Evolutionary conservation across 228 moss, liverwort and hornwort genomes (phyloP), one percentile per base, ranked within the genome.

Genomic region (Sphagnum fallax): DNA sequence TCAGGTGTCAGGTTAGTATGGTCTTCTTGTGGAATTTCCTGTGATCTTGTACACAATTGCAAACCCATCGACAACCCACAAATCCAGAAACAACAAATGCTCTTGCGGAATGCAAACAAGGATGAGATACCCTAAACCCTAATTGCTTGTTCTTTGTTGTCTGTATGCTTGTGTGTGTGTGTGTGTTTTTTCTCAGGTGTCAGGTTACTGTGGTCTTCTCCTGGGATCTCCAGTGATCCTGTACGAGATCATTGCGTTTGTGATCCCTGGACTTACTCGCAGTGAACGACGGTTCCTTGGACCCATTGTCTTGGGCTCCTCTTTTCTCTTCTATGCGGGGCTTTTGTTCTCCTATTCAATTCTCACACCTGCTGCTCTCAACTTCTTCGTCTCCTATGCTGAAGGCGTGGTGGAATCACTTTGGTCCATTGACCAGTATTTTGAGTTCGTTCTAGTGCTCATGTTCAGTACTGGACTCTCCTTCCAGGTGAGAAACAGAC

Each of bases 401-500:
- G 93, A 98, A 76, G 98, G 98, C 52, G 98, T 88, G 14, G 98
- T 98, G 69, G 98, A 98, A 65, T 98, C 98, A 16, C 83, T 98
- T 47, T 98, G 98, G 98, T 98, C 98, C 50, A 98, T 98, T 53
- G 93, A 98, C 76, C 91, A 92, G 63, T 98, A 98, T 80, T 98
- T 98, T 70, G 98, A 98, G 78, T 98, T 98, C 78, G 98, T 98
- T 62, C 77, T 98, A 82, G 91, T 98, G 70, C 82, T 98, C 67
- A 82, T 98, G 82, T 98, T 98, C 76, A 98, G 98, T 75, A 98
- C 98, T 51, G 98, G 98, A 50, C 74, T 98, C 57, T 82, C 98
- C 16, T 98, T 98, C 79, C 98, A 98, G 97, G 93, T 95, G 48
- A 48, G 79, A 51, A 51, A 32, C 32, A 32, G 32, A 32, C 32